Evolutionary conservation across 208 protist species (phyloP).

Genomic region (Wallacemonas collosoma): DNA sequence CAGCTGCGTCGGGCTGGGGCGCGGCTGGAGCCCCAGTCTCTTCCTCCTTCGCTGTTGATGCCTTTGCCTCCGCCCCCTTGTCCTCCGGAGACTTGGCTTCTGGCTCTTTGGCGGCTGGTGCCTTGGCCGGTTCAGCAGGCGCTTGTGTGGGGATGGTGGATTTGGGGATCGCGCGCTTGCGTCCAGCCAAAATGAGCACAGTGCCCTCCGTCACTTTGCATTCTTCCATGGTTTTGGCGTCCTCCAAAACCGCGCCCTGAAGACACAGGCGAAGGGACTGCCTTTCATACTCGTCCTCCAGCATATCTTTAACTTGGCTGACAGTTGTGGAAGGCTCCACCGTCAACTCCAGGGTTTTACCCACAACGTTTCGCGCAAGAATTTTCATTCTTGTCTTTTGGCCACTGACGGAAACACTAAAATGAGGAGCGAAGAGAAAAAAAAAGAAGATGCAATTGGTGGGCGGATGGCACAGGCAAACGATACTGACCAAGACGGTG

Average conservation of each 20-base stretch:
- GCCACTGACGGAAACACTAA: not conserved
- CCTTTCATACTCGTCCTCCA: slow-evolving; percentile 75
- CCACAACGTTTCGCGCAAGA: slow-evolving; percentile 54
- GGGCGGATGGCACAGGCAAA: no score
- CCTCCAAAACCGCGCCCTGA: slow-evolving; percentile 68
- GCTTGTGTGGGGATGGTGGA: slow-evolving; percentile 9
- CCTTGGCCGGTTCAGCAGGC: slow-evolving; percentile 13
- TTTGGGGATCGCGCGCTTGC: slow-evolving; percentile 72
- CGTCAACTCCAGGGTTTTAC: slow-evolving; percentile 65
- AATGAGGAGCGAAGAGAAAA: slow-evolving; percentile 1
- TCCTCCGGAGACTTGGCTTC: no score
- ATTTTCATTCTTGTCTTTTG: not conserved
- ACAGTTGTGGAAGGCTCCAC: slow-evolving; percentile 57
- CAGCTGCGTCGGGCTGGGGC: not conserved
- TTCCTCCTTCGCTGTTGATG: not conserved
- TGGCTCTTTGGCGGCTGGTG: slow-evolving; percentile 7
- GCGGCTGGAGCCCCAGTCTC: slow-evolving; percentile 13
- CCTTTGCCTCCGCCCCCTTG: no score
- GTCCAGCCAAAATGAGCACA: slow-evolving; percentile 71
- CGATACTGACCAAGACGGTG: no score
- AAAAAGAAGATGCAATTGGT: not conserved
- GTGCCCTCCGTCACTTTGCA: slow-evolving; percentile 49
- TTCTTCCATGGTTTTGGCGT: slow-evolving; percentile 58
- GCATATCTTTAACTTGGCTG: slow-evolving; percentile 56
- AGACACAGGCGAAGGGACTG: slow-evolving; percentile 70